These are phyloP conservation scores for Gentiana dahurica DNA, from an alignment of 257 asterid species.

Conservation along the genomic window DNA sequence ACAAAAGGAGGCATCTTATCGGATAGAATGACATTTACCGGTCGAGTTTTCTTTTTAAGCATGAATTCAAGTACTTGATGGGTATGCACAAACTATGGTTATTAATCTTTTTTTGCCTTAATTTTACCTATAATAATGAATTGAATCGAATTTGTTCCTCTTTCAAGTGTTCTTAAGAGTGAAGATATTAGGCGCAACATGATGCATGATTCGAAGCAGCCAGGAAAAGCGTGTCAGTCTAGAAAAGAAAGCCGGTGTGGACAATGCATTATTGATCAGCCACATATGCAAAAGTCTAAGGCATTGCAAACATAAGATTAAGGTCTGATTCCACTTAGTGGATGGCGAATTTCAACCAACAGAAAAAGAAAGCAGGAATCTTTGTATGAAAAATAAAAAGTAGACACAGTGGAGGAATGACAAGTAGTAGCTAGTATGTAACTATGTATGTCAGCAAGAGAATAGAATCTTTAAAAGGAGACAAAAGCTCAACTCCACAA, in stretches of 20 bases:
- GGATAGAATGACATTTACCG: too few relatives aligned
- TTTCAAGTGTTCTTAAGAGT: too few relatives aligned
- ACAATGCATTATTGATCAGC: background rate
- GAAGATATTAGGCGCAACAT: background rate
- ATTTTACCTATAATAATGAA: too few relatives aligned
- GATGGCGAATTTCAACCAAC: too few relatives aligned
- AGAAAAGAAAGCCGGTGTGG: background rate
- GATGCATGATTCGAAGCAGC: background rate
- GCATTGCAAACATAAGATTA: background rate
- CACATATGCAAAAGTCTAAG: background rate
- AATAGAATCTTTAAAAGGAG: constrained; percentile 31
- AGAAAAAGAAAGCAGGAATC: constrained; percentile 3
- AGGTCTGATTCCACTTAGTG: too few relatives aligned
- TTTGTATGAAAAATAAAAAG: background rate
- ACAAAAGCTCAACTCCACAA: constrained; percentile 19
- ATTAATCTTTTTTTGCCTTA: too few relatives aligned
- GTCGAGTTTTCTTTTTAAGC: too few relatives aligned
- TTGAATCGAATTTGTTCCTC: too few relatives aligned
- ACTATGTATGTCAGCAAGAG: constrained; percentile 23
- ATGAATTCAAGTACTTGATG: too few relatives aligned
- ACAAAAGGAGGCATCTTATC: too few relatives aligned
- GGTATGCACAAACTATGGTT: too few relatives aligned
- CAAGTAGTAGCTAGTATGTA: constrained; percentile 10
- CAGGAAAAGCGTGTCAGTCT: too few relatives aligned
- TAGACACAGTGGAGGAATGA: constrained; percentile 7